phyloP scores from a whole-genome alignment of 805 yeast species.

The Sungouiella blattae region DNA sequence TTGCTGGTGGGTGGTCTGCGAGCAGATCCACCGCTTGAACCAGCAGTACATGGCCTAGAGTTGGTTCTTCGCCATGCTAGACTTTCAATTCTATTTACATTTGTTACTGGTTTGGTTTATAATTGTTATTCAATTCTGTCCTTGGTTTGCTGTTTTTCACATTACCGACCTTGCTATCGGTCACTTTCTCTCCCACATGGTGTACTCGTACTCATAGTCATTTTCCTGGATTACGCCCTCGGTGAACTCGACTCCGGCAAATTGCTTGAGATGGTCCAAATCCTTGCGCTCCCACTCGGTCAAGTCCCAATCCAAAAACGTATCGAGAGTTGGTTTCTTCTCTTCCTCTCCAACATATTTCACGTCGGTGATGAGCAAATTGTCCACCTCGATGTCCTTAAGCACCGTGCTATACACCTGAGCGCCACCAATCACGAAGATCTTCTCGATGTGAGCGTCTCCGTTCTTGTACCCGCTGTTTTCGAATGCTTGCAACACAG shows the following conservation, averaged over 20 bases:
- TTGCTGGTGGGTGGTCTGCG: constrained; percentile 15
- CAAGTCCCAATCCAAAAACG: constrained; percentile 48
- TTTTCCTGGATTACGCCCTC: constrained; percentile 34
- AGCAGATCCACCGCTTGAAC: constrained; percentile 12
- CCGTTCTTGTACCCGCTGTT: constrained; percentile 7
- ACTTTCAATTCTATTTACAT: too few species aligned
- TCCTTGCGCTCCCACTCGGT: constrained; percentile 35
- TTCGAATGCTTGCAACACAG: constrained; percentile 32
- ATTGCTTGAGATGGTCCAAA: constrained; percentile 31
- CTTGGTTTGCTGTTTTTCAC: too few species aligned
- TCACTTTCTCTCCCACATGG: constrained; percentile 47
- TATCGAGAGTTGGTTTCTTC: constrained; percentile 57
- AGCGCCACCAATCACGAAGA: constrained; percentile 91
- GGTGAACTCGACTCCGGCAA: constrained; percentile 31
- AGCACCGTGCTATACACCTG: constrained; percentile 68
- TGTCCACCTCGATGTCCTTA: constrained; percentile 41
- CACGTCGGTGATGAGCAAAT: constrained; percentile 70
- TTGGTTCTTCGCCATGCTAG: too few species aligned
- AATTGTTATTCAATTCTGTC: too few species aligned
- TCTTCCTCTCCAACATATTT: constrained; percentile 20
- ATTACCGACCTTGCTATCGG: too few species aligned
- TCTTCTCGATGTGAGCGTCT: constrained; percentile 41
- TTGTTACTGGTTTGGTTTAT: too few species aligned
- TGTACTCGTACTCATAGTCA: constrained; percentile 52
- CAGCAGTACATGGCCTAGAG: constrained; percentile 6